Base-by-base conservation (phyloP, 2,329 filamentous ascomycete species). In the Rhynchosporium graminicola region DNA sequence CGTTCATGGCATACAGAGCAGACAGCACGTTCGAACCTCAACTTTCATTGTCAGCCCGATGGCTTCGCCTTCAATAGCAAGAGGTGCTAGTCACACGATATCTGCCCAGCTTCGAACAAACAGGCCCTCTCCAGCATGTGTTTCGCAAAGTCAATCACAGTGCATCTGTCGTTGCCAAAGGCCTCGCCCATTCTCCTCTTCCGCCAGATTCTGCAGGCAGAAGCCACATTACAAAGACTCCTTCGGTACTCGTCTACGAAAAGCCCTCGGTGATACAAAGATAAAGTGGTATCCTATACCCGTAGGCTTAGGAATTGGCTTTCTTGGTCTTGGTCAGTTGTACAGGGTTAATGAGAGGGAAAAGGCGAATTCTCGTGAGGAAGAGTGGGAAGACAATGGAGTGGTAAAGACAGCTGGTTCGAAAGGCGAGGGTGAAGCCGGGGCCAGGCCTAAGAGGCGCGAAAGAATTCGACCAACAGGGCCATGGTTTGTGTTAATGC, bases 211-310 rank as follows among this genome's bases (percentile, higher is more conserved):
- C 13, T 68, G 63, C 60, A 67, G 58, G 59, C 67, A 68, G 50
- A 61, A 69, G 36, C 51, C 62, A 15, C 61, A 73, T n/a, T 71
- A 71, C 45, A 69, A 72, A 54, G 72, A 71, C 26, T 69, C 72
- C 3, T 74, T 74, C 64, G 64, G 69, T 7, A 69, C 65, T n/a
- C 65, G 85, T 66, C 75, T 88, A 57, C 78, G 83, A 45, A 80
- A 80, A 58, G 86, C 87, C 43, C 80, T 87, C 68, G 78, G 80
- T 45, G 80, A 82, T 45, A 90, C 87, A 40, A 87, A 84, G 69
- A 80, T 89, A 62, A 83, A 87, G 79, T 91, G 88, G 88, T 85
- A 87, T 74, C 86, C 87, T 8, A 90, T 91, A 64, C 88, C 88
- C 13, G 80, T 90, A 51, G 86, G 82, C 10, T 77, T 91, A 9